A percentile compares a stretch with the other conserved stretches of the same genome.
Conservation (phyloP, 2,329 filamentous ascomycete species). For the Talaromyces sp. region DNA sequence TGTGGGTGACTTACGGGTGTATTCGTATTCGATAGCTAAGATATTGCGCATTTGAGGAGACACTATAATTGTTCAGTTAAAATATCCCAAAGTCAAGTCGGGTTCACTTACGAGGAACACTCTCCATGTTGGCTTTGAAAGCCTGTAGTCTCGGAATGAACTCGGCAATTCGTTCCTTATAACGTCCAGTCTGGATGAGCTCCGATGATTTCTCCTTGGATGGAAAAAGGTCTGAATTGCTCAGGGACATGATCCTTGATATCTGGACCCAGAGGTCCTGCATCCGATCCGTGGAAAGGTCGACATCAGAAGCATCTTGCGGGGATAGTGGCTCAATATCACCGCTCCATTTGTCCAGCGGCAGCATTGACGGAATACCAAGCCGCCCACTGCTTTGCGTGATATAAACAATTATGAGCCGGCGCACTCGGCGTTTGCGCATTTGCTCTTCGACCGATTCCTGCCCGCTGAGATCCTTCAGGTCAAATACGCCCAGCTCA, state of each 20-base stretch:
- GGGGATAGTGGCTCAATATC: conserved; percentile 30
- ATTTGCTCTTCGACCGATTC: conserved; percentile 58
- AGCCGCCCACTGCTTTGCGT: conserved; percentile 90
- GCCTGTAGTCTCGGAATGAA: conserved; percentile 73
- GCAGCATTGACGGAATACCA: conserved; percentile 91
- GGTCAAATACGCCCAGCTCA: conserved; percentile 92
- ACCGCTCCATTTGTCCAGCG: conserved; percentile 44
- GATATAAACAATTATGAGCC: conserved; percentile 83
- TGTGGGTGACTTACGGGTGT: conserved; percentile 59
- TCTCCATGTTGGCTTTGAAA: conserved; percentile 79
- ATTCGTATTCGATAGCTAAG: conserved; percentile 90
- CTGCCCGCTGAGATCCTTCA: conserved; percentile 68
- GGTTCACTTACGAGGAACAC: conserved; percentile 52
- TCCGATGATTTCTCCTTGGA: conserved; percentile 84
- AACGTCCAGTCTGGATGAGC: conserved; percentile 80
- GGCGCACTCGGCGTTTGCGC: conserved; percentile 75
- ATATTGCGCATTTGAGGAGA: conserved; percentile 64
- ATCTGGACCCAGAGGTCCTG: conserved; percentile 90
- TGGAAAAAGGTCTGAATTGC: conserved; percentile 82
- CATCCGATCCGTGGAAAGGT: conserved; percentile 51
- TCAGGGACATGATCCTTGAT: conserved; percentile 84
- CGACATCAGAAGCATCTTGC: conserved; percentile 24
- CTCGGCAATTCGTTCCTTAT: conserved; percentile 73
- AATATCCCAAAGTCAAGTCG: neutral
- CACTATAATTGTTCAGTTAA: conserved; percentile 34